Base-by-base conservation (phyloP, 192 early-diverging fungal genomes). In the Backusella parvicylindrica region DNA sequence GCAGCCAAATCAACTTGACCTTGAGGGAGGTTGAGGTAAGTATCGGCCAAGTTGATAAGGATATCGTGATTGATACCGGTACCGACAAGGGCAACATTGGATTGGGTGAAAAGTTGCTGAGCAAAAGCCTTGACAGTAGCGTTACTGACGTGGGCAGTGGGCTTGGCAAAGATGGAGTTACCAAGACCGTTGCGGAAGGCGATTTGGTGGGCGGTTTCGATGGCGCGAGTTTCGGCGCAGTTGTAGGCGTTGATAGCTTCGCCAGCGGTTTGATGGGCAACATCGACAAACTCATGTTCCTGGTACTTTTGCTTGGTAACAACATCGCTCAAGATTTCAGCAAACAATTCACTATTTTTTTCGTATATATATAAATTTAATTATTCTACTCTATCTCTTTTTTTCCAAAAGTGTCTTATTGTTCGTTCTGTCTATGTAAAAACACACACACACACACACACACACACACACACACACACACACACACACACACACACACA, bases 101-200 rank as follows among this genome's bases (percentile, higher is more conserved):
- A 86, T 38, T 89, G 80, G 47, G 87, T 89, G 82, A 97, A 91
- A 67, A 91, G 84, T 56, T 87, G 77, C 63, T 84, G 72, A 60
- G 94, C 92, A 83, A 91, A 97, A 66, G 85, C 84, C 76, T 87
- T 88, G 77, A 99, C 85, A 36, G 90, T 84, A 49, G 90, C 87
- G 50, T 88, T 87, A 49, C 84, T 91, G 64, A 89, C 80, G 18
- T 91, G 85, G 72, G 90, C 79, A 71, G 85, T 86, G n/a, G 88
- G 76, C 70, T 87, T 81, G 36, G 94, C 95, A 83, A 92, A 97
- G 49, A 99, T 86, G 53, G 95, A 91, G 94, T 97, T 97, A 66
- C 98, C 98, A 76, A 99, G 91, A 15, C 98, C 98, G 75, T 80
- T 81, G 79, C 95, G 93, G 91, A 97, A 99, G 36, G 96, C 98